phyloP scores from a whole-genome alignment of 2,329 filamentous ascomycete genomes.

The Clonostachys sp. region DNA sequence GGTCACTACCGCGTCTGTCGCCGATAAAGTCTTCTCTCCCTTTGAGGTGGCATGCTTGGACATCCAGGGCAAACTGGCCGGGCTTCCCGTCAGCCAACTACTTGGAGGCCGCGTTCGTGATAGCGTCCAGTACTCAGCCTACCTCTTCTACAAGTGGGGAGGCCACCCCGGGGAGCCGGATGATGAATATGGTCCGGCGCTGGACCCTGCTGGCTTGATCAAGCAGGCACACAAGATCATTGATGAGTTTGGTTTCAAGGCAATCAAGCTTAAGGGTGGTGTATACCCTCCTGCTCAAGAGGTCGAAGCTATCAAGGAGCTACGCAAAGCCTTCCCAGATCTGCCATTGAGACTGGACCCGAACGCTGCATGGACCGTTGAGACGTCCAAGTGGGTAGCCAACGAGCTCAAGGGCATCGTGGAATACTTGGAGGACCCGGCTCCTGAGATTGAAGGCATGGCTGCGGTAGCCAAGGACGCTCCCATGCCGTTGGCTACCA shows the following conservation, averaged over 20 bases:
- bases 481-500: conserved; percentile 33
- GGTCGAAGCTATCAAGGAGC: conserved; percentile 28
- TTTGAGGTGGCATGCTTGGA: conserved; percentile 37
- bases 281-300: conserved; percentile 32
- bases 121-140: conserved; percentile 33
- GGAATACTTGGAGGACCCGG: conserved; percentile 33
- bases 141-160: conserved; percentile 36
- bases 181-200: conserved; percentile 30
- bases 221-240: conserved; percentile 28
- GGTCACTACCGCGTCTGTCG: conserved; percentile 32
- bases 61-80: conserved; percentile 31
- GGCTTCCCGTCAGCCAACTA: conserved; percentile 29
- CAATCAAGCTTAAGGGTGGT: conserved; percentile 36
- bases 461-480: conserved; percentile 32
- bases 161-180: conserved; percentile 30
- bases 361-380: conserved; percentile 30
- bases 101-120: conserved; percentile 31
- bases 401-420: conserved; percentile 27
- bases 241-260: conserved; percentile 34
- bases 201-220: conserved; percentile 25
- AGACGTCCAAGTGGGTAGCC: conserved; percentile 30
- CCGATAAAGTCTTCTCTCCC: conserved; percentile 34
- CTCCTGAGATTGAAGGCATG: conserved; percentile 34
- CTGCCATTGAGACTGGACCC: conserved; percentile 28
- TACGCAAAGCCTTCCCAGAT: conserved; percentile 27